Percentiles rank a stretch among this genome's conserved stretches.
Evolutionary conservation across 2,329 filamentous ascomycete genomes (phyloP).

Genomic region (Allantophomopsis lycopodina): DNA sequence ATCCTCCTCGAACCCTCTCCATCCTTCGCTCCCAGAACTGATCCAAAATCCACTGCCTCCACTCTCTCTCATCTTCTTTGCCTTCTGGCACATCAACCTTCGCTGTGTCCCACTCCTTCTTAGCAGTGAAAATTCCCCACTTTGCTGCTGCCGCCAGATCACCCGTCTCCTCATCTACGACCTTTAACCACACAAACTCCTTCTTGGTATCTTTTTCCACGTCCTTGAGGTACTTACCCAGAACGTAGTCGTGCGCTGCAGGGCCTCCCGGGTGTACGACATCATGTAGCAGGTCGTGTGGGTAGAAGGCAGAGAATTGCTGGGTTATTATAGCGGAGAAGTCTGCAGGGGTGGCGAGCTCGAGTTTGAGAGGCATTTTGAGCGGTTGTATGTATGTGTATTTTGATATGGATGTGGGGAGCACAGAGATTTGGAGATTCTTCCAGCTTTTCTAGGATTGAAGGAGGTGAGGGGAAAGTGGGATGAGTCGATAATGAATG

Average conservation of each 20-base stretch:
- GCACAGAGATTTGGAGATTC: too few relatives aligned
- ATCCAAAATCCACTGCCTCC: constrained; percentile 2
- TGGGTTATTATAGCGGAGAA: constrained; percentile 1
- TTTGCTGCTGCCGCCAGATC: constrained; percentile 5
- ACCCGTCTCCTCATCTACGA: constrained; percentile 2
- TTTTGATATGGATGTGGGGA: too few relatives aligned
- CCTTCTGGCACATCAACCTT: constrained; percentile 1
- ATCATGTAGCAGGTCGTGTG: constrained; percentile 3
- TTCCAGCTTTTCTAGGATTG: too few relatives aligned
- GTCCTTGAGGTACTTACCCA: background rate
- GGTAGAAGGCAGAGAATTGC: constrained; percentile 6
- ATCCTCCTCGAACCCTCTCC: constrained; percentile 3
- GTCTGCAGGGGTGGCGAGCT: constrained; percentile 1
- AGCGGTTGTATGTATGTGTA: too few relatives aligned
- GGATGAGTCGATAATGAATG: too few relatives aligned
- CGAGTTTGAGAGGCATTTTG: background rate
- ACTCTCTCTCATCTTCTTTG: background rate
- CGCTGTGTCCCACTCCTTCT: background rate
- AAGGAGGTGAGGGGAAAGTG: too few relatives aligned
- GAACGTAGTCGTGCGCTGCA: background rate
- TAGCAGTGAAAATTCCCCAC: constrained; percentile 4
- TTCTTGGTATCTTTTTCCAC: background rate
- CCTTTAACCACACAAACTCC: constrained; percentile 1
- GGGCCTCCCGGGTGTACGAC: constrained; percentile 6
- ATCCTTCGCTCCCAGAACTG: constrained; percentile 2